Base-by-base conservation (phyloP, 768 basidiomycete genomes). In the Pulveroboletus sp. region DNA sequence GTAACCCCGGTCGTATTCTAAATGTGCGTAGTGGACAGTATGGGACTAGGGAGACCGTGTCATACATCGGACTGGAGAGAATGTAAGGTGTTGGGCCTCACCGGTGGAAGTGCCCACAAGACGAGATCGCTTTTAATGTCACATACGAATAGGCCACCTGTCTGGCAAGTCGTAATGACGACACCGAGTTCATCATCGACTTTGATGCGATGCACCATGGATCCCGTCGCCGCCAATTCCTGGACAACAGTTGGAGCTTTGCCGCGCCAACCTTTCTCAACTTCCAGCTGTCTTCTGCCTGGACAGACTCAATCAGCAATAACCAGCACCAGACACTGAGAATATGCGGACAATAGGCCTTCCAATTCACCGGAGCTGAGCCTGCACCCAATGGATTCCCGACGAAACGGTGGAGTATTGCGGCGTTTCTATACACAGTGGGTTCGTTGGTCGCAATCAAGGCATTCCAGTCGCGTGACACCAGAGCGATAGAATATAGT, bases 1-100 rank as follows among this genome's bases (percentile, higher is more conserved):
- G 58, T 78, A 89, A 9, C 90, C 89, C 24, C 76, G 68, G 13
- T 72, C 80, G 53, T 89, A 92, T 64, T 91, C 90, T 55, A 80
- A 77, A 58, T 90, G 88, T 0, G 87, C 87, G 40, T 72, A 76
- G 13, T 24, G 42, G 27, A 49, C 47, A 45, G 31, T 45, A 43
- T 56, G 49, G 42, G 19, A 47, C 56, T 61, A 20, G 17, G 36
- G 29, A 10, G 20, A 43, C 49, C 10, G 16, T 9, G 21, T 39
- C 17, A 65, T 47, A 29, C 5, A 24, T 40, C 37, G 14, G 27
- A 5, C 13, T 20, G 14, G 13, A 10, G 41, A 38, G 47, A 41
- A 21, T 13, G 27, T 21, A 20, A n/a, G 17, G 29, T 23, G 23
- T 33, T 47, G 20, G 57, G 77, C 40, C 53, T 49, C 27, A 85